Base-by-base conservation (phyloP, 805 yeast species). In the Suhomyces kilbournensis region DNA sequence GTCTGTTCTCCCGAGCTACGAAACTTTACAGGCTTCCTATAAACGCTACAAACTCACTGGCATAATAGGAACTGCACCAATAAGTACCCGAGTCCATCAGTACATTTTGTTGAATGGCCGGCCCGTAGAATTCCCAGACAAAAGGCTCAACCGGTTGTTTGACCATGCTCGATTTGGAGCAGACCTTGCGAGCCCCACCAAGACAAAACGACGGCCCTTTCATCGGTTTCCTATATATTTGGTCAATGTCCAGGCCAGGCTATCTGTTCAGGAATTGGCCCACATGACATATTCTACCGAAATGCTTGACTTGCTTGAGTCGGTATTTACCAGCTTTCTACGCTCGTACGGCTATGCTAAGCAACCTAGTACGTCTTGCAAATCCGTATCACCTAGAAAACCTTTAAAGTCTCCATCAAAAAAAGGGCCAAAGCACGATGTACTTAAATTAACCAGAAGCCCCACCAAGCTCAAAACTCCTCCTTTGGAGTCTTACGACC, bases 41-140 rank as follows among this genome's bases (percentile, higher is more conserved):
- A 53, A 64, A 6, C 64, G 64, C 1, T 66, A 62, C 45, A 53
- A 53, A 7, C 60, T 71, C n/a, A 55, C 60, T 0, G 80, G 81
- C 2, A 55, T 76, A 0, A 65, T 83, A 9, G 79, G 82, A 0
- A 60, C 57, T 3, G 35, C 50, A 0, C 70, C 79, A 0, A 54
- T 65, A 0, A 70, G 69, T 50, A 60, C 75, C 0, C 73, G 66
- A 43, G 53, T 58, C 1, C 68, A 71, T 51, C 88, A 83, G 56
- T 75, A 70, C 48, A 57, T 82, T 1, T 78, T 71, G 49, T 56
- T 80, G 20, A 81, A 84, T 60, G 72, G 72, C 2, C 65, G 78
- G 22, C 65, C 58, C 9, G 59, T 73, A 15, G 8, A 22, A 7
- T 44, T 57, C 15, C 39, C 44, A 2, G 51, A 53, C n/a, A 60